These are phyloP conservation scores for Tetrastigma voinierianum DNA, from an alignment of 164 flowering plant genomes.

Conservation along the genomic window DNA sequence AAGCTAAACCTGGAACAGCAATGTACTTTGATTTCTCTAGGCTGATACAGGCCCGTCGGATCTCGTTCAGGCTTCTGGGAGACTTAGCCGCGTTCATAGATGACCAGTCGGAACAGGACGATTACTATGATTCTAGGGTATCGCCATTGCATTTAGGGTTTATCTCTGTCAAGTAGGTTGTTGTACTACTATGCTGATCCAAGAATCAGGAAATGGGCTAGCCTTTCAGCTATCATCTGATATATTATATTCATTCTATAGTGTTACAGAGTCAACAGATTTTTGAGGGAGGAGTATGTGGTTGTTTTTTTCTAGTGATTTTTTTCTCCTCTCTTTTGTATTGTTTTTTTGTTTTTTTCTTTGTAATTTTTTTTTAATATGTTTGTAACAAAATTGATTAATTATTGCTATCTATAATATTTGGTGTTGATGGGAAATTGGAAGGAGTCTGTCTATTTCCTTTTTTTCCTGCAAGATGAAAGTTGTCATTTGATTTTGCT, in stretches of 20 bases:
- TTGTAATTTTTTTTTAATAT: too few relatives aligned
- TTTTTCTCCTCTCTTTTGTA: too few relatives aligned
- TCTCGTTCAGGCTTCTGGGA: constrained; percentile 77
- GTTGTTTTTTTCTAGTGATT: too few relatives aligned
- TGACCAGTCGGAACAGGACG: constrained; percentile 74
- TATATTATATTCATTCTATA: neutral
- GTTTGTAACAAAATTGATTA: too few relatives aligned
- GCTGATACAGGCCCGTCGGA: constrained; percentile 50
- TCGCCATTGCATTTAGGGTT: constrained; percentile 52
- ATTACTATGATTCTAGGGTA: constrained; percentile 35
- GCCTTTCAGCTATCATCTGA: constrained; percentile 80
- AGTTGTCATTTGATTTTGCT: too few relatives aligned
- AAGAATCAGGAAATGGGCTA: constrained; percentile 93
- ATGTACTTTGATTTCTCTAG: constrained; percentile 94
- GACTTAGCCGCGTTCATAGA: constrained; percentile 80
- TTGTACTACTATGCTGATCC: constrained; percentile 85
- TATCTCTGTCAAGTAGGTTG: constrained; percentile 72
- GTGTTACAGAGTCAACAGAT: too few relatives aligned
- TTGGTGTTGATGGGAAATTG: too few relatives aligned
- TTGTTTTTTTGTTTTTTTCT: too few relatives aligned
- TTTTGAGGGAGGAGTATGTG: too few relatives aligned
- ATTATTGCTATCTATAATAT: too few relatives aligned
- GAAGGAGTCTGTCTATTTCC: too few relatives aligned
- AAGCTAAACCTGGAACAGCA: constrained; percentile 68
- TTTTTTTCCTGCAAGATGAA: too few relatives aligned